Conservation (phyloP, 257 asterid genomes). For the Solanum chilense region DNA sequence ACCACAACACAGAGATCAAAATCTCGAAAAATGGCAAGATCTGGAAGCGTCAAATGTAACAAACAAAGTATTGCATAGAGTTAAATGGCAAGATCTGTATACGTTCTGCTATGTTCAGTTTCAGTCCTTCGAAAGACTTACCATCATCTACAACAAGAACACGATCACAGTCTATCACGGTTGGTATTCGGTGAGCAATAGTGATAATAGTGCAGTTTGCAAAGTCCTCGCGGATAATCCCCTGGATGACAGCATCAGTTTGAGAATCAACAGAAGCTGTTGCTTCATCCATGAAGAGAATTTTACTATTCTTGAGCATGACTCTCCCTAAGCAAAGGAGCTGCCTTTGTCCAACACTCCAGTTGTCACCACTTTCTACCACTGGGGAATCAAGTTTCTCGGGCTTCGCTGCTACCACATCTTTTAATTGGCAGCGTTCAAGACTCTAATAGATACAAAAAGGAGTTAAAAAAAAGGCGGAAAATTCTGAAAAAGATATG, state of each 20-base stretch:
- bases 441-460: conserved; percentile 28
- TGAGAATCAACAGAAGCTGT: conserved; percentile 85
- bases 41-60: neutral
- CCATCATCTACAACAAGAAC: conserved; percentile 63
- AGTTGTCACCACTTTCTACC: conserved; percentile 62
- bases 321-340: conserved; percentile 75
- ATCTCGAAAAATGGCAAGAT: neutral
- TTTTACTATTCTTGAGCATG: conserved; percentile 42
- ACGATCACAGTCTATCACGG: conserved; percentile 60
- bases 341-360: conserved; percentile 83
- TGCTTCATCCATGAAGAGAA: conserved; percentile 78
- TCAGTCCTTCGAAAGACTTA: conserved; percentile 8
- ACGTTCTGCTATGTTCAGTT: neutral
- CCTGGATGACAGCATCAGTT: conserved; percentile 58
- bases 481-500: neutral
- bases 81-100: neutral
- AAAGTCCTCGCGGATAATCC: conserved; percentile 56
- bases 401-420: conserved; percentile 47
- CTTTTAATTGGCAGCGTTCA: conserved; percentile 74
- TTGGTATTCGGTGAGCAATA: conserved; percentile 77
- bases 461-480: neutral
- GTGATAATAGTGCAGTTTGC: conserved; percentile 48
- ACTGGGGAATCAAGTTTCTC: conserved; percentile 56
- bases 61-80: neutral
- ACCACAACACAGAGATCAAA: neutral